Evolutionary conservation across 805 yeast genomes (phyloP).

Genomic region (Tetrapisispora iriomotensis): DNA sequence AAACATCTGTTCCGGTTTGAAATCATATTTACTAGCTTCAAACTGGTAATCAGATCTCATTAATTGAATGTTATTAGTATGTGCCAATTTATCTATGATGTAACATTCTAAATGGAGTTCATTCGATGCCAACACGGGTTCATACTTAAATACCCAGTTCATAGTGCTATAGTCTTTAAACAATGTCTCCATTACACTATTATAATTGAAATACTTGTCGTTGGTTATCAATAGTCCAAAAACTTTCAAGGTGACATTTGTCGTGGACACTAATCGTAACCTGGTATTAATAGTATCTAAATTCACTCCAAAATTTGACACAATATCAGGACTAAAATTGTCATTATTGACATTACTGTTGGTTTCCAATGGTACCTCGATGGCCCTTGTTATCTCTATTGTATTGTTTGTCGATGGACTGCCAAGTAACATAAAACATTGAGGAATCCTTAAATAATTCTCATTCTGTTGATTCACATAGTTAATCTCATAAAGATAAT

Average conservation of each 20-base stretch:
- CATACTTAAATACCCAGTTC: constrained; percentile 8
- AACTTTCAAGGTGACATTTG: constrained; percentile 5
- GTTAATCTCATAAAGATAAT: constrained; percentile 7
- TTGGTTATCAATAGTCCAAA: constrained; percentile 8
- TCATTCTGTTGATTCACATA: background rate
- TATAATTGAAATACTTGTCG: constrained; percentile 7
- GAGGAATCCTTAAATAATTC: constrained; percentile 5
- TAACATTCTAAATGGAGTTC: background rate
- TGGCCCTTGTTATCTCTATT: constrained; percentile 1
- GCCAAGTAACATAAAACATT: constrained; percentile 13
- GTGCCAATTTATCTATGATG: background rate
- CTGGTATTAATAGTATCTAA: constrained; percentile 5
- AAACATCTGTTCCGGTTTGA: too few relatives aligned
- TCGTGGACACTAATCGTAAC: constrained; percentile 4
- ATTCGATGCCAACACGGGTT: constrained; percentile 1
- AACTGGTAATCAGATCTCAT: background rate
- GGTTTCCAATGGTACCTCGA: constrained; percentile 6
- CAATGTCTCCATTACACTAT: constrained; percentile 1
- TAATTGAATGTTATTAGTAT: too few relatives aligned
- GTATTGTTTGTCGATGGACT: background rate
- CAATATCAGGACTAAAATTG: constrained; percentile 1
- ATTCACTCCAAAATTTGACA: constrained; percentile 5
- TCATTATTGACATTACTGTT: background rate
- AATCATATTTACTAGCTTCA: too few relatives aligned
- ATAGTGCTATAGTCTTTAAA: background rate